A percentile compares a stretch with the other conserved stretches of the same genome.
Conservation (phyloP, 345 rosid species). For the Brassica incana region DNA sequence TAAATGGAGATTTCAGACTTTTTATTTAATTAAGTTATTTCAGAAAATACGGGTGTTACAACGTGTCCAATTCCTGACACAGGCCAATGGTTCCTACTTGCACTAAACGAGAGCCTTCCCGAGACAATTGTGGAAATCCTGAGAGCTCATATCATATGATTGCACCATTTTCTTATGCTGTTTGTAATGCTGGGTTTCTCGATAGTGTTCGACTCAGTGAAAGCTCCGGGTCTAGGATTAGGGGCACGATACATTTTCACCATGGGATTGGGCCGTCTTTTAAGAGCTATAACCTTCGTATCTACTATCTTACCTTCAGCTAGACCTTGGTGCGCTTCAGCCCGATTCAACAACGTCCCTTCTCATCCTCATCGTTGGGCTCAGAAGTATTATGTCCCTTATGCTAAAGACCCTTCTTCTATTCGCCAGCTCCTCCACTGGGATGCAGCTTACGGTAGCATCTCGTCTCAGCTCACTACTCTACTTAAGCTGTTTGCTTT, state of each 20-base stretch:
- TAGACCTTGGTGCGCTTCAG: slow-evolving; percentile 88
- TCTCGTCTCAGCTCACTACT: background rate
- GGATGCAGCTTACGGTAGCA: slow-evolving; percentile 44
- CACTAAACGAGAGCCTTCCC: slow-evolving; percentile 84
- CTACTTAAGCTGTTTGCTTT: background rate
- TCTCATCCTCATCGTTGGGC: slow-evolving; percentile 84
- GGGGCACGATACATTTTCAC: slow-evolving; percentile 92
- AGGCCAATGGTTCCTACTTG: slow-evolving; percentile 88
- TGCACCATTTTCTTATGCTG: slow-evolving; percentile 86
- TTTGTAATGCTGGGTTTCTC: slow-evolving; percentile 92
- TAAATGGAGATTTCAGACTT: no score
- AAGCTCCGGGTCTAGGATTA: slow-evolving; percentile 92
- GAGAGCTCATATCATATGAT: slow-evolving; percentile 80
- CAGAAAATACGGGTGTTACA: no score
- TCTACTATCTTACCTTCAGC: slow-evolving; percentile 94
- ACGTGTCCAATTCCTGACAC: slow-evolving; percentile 84
- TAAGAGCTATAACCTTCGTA: slow-evolving; percentile 78
- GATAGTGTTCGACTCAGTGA: slow-evolving; percentile 68
- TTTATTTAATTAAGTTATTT: no score
- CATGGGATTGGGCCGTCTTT: slow-evolving; percentile 89
- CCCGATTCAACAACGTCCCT: slow-evolving; percentile 64
- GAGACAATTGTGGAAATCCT: slow-evolving; percentile 60
- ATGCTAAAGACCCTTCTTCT: slow-evolving; percentile 67
- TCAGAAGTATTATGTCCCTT: slow-evolving; percentile 87
- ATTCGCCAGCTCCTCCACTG: slow-evolving; percentile 54